Evolutionary conservation across 75 land plant species (phyloP).

Genomic region (Pinus tabuliformis): DNA sequence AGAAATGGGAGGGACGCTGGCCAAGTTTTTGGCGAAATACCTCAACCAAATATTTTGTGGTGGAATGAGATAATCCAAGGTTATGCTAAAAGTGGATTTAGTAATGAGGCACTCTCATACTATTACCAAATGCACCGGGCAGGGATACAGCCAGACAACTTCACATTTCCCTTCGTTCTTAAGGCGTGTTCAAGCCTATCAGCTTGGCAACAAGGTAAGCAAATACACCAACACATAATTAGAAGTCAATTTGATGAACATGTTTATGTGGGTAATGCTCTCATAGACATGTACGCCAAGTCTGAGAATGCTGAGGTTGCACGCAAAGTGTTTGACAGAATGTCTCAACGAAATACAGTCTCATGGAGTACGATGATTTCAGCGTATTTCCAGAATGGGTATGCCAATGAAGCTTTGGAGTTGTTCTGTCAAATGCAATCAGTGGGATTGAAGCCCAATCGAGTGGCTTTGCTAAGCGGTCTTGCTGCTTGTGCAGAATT

Average conservation of each 20-base stretch:
- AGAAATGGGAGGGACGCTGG: constrained; percentile 38
- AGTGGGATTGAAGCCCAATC: constrained; percentile 29
- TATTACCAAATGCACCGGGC: constrained; percentile 67
- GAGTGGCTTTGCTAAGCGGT: constrained; percentile 50
- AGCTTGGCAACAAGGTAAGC: constrained; percentile 39
- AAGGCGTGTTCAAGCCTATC: constrained; percentile 60
- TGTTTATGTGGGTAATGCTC: constrained; percentile 44
- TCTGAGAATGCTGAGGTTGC: constrained; percentile 24
- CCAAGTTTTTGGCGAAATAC: constrained; percentile 56
- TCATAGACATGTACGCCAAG: constrained; percentile 51
- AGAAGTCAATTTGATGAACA: constrained; percentile 25
- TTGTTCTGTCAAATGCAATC: constrained; percentile 40
- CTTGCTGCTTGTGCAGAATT: constrained; percentile 58
- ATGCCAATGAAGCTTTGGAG: constrained; percentile 16
- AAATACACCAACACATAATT: constrained; percentile 56
- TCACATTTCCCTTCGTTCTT: constrained; percentile 57
- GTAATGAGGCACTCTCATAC: constrained; percentile 58
- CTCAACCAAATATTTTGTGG: constrained; percentile 24
- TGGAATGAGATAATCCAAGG: constrained; percentile 71
- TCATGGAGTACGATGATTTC: constrained; percentile 78
- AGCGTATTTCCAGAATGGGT: constrained; percentile 32
- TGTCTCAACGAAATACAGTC: constrained; percentile 51
- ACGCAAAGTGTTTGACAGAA: constrained; percentile 39
- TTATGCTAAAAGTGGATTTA: constrained; percentile 40
- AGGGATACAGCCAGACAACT: constrained; percentile 48